These are phyloP conservation scores for Nicotiana undulata DNA, from an alignment of 257 asterid genomes.

Conservation along the genomic window DNA sequence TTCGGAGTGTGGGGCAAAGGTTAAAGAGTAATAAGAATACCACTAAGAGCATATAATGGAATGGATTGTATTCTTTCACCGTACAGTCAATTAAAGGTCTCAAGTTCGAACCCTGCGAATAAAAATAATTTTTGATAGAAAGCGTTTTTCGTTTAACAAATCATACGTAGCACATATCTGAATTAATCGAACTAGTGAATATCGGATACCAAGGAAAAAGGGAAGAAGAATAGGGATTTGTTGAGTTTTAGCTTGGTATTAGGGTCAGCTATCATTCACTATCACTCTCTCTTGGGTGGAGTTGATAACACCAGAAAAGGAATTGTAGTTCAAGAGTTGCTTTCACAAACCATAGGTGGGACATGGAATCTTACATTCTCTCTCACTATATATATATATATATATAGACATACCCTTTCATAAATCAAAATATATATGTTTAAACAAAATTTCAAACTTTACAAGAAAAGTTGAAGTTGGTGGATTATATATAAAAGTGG, in stretches of 20 bases:
- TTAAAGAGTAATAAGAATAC: background rate
- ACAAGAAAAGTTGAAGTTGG: conserved; percentile 19
- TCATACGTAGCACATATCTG: background rate
- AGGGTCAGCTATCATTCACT: conserved; percentile 52
- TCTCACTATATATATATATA: background rate
- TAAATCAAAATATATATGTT: background rate
- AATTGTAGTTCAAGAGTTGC: conserved; percentile 51
- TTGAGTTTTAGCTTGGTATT: background rate
- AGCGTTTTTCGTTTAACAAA: too few relatives aligned
- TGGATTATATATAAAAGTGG: conserved; percentile 67
- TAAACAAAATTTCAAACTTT: background rate
- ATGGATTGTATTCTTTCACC: background rate
- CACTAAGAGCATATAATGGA: fast-evolving
- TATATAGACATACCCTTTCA: background rate
- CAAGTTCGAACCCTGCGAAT: background rate
- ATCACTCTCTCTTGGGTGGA: conserved; percentile 31
- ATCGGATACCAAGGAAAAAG: fast-evolving
- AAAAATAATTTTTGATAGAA: background rate
- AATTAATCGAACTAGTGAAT: background rate
- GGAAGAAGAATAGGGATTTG: background rate
- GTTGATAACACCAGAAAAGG: conserved; percentile 39
- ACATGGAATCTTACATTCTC: conserved; percentile 25
- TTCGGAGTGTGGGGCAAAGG: background rate
- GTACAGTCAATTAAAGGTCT: too few relatives aligned
- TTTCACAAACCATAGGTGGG: conserved; percentile 69